A percentile compares a stretch with the other conserved stretches of the same genome.
Evolutionary conservation across 2,329 filamentous ascomycete genomes (phyloP).

Genomic region (Phaeosphaeriaceae sp.): DNA sequence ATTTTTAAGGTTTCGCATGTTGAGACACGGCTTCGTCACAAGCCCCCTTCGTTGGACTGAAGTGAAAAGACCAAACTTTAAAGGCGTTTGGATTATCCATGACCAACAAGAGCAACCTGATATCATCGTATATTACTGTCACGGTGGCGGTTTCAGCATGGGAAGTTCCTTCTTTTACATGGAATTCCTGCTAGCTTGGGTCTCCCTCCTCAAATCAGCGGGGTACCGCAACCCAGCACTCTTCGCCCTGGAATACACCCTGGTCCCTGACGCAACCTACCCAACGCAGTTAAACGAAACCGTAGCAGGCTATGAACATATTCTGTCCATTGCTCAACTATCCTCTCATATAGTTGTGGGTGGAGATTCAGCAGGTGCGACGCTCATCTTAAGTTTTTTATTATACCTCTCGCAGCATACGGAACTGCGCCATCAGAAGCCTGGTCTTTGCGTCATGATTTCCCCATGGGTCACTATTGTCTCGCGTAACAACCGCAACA

Average conservation of each 20-base stretch:
- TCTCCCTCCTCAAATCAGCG: slow-evolving; percentile 66
- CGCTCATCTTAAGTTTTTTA: slow-evolving; percentile 74
- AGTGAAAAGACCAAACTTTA: slow-evolving; percentile 60
- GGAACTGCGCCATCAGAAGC: slow-evolving; percentile 53
- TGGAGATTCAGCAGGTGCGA: slow-evolving; percentile 81
- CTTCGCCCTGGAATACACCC: slow-evolving; percentile 79
- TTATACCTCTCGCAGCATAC: slow-evolving; percentile 66
- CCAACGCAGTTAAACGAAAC: slow-evolving; percentile 76
- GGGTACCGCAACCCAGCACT: slow-evolving; percentile 79
- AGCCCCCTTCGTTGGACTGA: slow-evolving; percentile 71
- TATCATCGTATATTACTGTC: slow-evolving; percentile 80
- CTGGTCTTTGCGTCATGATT: slow-evolving; percentile 72
- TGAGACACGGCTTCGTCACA: slow-evolving; percentile 70
- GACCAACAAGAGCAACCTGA: slow-evolving; percentile 69
- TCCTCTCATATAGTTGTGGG: slow-evolving; percentile 71
- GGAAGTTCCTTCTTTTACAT: slow-evolving; percentile 81
- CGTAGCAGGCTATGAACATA: slow-evolving; percentile 72
- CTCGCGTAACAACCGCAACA: slow-evolving; percentile 70
- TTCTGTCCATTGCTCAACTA: slow-evolving; percentile 64
- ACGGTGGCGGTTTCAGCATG: slow-evolving; percentile 85
- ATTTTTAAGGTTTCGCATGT: slow-evolving; percentile 76
- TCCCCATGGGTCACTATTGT: slow-evolving; percentile 82
- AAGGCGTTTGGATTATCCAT: slow-evolving; percentile 73
- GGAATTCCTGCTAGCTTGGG: slow-evolving; percentile 79
- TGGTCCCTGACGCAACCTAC: slow-evolving; percentile 76